Base-by-base conservation (phyloP, 169 alveolate genomes). In the Plasmodium vinckei region DNA sequence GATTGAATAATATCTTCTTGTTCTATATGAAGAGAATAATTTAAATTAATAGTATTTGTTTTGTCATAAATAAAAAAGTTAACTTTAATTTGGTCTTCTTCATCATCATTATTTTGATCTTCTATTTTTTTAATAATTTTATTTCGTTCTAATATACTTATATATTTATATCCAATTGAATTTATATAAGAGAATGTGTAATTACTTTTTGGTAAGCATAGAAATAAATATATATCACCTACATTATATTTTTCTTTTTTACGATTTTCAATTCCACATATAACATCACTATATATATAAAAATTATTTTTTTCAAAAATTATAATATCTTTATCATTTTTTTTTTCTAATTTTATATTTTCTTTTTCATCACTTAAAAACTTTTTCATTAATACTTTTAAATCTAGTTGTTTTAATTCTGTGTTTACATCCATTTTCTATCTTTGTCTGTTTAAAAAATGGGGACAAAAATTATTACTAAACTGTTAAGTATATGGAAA, bases 101-200 rank as follows among this genome's bases (percentile, higher is more conserved):
- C 89, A 46, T 79, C 89, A 9, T 25, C 67, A 65, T 79, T 71
- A 9, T 92, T 92, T 21, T 89, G 54, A 39, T 91, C 93, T 67
- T 87, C 93, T 25, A 93, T 46, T 42, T 87, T 64, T 39, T 92
- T 89, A 57, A 92, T 93, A 39, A 93, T 86, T 70, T 93, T 89
- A 61, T 87, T 93, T 42, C 94, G 65, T 56, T 93, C 96, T 64
- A 93, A 75, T 3, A 93, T 87, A 71, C 93, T 93, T 49, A 93
- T 91, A 72, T 93, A 93, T 92, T 89, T 93, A 90, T 92, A 93
- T 21, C 95, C 96, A 61, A 93, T 61, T 21, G 92, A 73, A 27
- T 92, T 91, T 39, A 93, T 88, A 33, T 92, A 91, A 39, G 93
- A 87, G 73, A 89, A 93, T 4, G 95, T 93, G 73, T 93, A 93